phyloP scores from a whole-genome alignment of 2,329 filamentous ascomycete genomes.

The Helotiales sp. region DNA sequence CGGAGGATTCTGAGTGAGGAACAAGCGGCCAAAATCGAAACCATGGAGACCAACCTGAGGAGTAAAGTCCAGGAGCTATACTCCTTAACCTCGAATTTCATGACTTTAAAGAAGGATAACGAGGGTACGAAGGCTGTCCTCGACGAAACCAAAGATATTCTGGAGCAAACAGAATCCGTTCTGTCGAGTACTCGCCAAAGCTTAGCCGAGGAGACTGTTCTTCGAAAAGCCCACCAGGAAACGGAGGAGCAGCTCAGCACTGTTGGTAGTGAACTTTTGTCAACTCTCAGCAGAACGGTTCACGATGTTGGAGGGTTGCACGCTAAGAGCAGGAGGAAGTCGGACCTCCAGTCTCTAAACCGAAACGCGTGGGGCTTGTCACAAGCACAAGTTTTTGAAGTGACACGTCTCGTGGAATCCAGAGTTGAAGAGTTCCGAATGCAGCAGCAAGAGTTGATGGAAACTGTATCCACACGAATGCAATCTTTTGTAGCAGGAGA shows the following conservation, averaged over 20 bases:
- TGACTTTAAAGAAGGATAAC: slow-evolving; percentile 86
- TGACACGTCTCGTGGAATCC: slow-evolving; percentile 77
- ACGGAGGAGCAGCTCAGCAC: slow-evolving; percentile 79
- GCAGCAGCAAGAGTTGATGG: slow-evolving; percentile 74
- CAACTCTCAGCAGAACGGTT: slow-evolving; percentile 78
- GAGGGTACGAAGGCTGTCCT: slow-evolving; percentile 75
- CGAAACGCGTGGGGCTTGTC: slow-evolving; percentile 78
- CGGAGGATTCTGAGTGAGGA: slow-evolving; percentile 90
- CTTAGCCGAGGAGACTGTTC: slow-evolving; percentile 77
- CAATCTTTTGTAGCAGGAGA: slow-evolving; percentile 77
- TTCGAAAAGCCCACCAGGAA: slow-evolving; percentile 82
- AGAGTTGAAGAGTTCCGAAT: slow-evolving; percentile 74
- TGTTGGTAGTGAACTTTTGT: slow-evolving; percentile 77
- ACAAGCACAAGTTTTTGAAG: slow-evolving; percentile 74
- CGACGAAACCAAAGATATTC: slow-evolving; percentile 77
- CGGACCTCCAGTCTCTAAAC: slow-evolving; percentile 81
- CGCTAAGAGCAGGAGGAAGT: slow-evolving; percentile 84
- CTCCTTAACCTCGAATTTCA: slow-evolving; percentile 83
- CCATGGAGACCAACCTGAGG: slow-evolving; percentile 85
- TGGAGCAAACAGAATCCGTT: slow-evolving; percentile 88
- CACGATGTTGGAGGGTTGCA: slow-evolving; percentile 80
- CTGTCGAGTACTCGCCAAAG: slow-evolving; percentile 76
- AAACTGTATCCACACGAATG: slow-evolving; percentile 72
- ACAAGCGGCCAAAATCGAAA: slow-evolving; percentile 88
- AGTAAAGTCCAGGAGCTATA: slow-evolving; percentile 96